Conservation (phyloP, 164 flowering plant genomes). For the Dillenia turbinata region DNA sequence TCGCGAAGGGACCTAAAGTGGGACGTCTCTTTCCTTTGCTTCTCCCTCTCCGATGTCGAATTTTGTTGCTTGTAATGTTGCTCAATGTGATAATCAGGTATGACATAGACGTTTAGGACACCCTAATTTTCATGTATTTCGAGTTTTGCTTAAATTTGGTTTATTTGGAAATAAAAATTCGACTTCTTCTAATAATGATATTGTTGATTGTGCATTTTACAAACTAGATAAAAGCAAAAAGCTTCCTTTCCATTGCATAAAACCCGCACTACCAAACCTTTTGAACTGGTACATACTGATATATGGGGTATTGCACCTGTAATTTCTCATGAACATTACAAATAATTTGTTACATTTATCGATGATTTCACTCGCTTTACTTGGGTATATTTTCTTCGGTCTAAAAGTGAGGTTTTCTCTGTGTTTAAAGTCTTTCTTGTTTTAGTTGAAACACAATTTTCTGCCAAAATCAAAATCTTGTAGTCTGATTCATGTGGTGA, state of each 20-base stretch:
- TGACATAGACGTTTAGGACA: no score
- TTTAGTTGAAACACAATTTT: constrained; percentile 1
- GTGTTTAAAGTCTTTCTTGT: not conserved
- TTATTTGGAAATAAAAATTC: no score
- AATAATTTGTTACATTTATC: not conserved
- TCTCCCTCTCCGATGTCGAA: no score
- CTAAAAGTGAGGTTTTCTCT: not conserved
- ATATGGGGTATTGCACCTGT: constrained; percentile 3
- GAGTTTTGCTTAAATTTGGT: no score
- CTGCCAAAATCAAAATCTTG: not conserved
- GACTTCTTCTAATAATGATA: no score
- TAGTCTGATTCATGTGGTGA: not conserved
- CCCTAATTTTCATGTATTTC: no score
- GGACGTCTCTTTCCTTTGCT: no score
- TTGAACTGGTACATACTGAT: constrained; percentile 1
- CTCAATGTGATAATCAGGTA: no score
- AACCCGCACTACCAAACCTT: not conserved
- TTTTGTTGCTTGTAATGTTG: no score
- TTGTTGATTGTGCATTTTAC: no score
- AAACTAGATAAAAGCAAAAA: not conserved
- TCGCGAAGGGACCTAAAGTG: no score
- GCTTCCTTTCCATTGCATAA: not conserved
- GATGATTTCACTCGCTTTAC: not conserved
- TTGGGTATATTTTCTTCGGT: constrained; percentile 1
- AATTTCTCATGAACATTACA: not conserved